Conservation (phyloP, 2,329 filamentous ascomycete species). For the Colletotrichum gigasporum region DNA sequence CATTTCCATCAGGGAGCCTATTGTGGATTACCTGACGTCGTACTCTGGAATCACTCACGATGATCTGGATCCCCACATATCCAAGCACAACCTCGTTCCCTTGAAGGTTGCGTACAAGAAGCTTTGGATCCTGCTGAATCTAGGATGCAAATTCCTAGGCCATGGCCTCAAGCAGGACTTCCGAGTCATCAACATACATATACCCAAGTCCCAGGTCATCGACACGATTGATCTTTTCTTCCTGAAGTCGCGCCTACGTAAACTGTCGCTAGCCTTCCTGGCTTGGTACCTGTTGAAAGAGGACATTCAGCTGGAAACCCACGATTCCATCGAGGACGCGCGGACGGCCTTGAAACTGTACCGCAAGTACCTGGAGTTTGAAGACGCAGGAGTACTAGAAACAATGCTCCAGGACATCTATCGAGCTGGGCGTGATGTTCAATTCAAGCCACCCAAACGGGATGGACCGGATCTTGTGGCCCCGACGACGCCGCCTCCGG, state of each 20-base stretch:
- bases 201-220: slow-evolving; percentile 88
- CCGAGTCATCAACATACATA: slow-evolving; percentile 96
- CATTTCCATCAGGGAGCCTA: slow-evolving; percentile 87
- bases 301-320: slow-evolving; percentile 90
- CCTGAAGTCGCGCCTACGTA: slow-evolving; percentile 81
- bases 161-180: slow-evolving; percentile 96
- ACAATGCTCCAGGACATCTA: slow-evolving; percentile 90
- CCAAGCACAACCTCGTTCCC: slow-evolving; percentile 83
- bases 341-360: slow-evolving; percentile 89
- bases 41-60: slow-evolving; percentile 91
- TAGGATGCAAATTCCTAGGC: slow-evolving; percentile 92
- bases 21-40: slow-evolving; percentile 94
- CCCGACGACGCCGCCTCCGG: slow-evolving; percentile 55
- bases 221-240: slow-evolving; percentile 95
- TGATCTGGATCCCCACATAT: slow-evolving; percentile 83
- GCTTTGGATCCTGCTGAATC: slow-evolving; percentile 93
- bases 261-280: slow-evolving; percentile 88
- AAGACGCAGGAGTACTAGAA: slow-evolving; percentile 85
- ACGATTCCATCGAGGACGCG: slow-evolving; percentile 96
- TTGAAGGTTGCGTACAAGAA: slow-evolving; percentile 97
- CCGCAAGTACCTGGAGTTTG: slow-evolving; percentile 88
- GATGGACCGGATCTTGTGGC: too few relatives aligned
- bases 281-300: slow-evolving; percentile 92
- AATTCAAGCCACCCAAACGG: slow-evolving; percentile 62
- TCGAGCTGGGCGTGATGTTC: slow-evolving; percentile 55